These are phyloP conservation scores for Trypanosoma mega DNA, from an alignment of 208 protist species.

Conservation along the genomic window DNA sequence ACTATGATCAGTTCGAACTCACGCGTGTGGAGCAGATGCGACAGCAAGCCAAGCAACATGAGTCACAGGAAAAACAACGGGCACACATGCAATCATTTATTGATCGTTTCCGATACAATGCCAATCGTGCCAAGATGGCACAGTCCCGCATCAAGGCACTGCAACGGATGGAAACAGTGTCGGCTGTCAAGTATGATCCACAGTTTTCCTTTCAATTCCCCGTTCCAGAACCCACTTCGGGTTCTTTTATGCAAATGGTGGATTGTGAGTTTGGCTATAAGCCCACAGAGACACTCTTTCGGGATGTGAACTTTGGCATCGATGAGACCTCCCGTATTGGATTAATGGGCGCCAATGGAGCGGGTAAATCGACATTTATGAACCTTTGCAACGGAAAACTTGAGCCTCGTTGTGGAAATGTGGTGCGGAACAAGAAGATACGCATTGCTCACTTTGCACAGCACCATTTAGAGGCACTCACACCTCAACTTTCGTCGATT, in stretches of 20 bases:
- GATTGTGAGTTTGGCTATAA: slow-evolving; percentile 95
- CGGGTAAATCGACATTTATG: slow-evolving; percentile 95
- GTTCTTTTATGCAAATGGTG: slow-evolving; percentile 80
- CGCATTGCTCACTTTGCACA: slow-evolving; percentile 91
- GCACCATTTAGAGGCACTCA: slow-evolving; percentile 93
- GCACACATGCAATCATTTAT: slow-evolving; percentile 95
- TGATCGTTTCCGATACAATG: slow-evolving; percentile 91
- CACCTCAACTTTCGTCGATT: slow-evolving; percentile 88
- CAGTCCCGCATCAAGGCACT: slow-evolving; percentile 95
- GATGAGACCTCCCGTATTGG: slow-evolving; percentile 88
- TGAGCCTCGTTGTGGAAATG: slow-evolving; percentile 74
- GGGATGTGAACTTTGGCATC: slow-evolving; percentile 91
- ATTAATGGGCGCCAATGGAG: slow-evolving; percentile 91
- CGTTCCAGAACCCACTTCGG: slow-evolving; percentile 74
- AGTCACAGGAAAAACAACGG: slow-evolving; percentile 89
- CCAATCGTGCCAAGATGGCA: slow-evolving; percentile 90
- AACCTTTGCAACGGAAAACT: slow-evolving; percentile 88
- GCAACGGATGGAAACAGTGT: slow-evolving; percentile 88
- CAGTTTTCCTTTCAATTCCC: slow-evolving; percentile 92
- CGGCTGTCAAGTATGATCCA: slow-evolving; percentile 86
- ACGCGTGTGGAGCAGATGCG: slow-evolving; percentile 86
- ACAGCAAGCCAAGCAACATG: slow-evolving; percentile 86
- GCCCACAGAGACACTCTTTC: slow-evolving; percentile 77
- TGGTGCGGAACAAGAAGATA: slow-evolving; percentile 88
- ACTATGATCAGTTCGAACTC: slow-evolving; percentile 94